phyloP scores from a whole-genome alignment of 768 basidiomycete genomes.

The Termitomyces sp. region DNA sequence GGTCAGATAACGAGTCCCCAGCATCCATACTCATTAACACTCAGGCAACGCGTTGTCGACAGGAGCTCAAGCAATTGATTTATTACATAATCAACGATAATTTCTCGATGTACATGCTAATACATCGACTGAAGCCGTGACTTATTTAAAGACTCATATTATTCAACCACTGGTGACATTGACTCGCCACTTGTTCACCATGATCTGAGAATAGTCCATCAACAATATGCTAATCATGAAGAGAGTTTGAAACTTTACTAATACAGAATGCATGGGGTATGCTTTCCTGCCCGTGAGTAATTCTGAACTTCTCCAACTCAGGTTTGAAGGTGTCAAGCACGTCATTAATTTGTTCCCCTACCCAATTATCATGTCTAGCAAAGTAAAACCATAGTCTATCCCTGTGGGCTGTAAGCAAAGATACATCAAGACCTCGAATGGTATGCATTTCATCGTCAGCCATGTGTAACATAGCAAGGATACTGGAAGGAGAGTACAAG shows the following conservation, averaged over 20 bases:
- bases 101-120: neutral
- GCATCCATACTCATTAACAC: slow-evolving; percentile 9
- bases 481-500: slow-evolving; percentile 42
- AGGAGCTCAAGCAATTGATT: neutral
- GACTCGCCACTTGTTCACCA: slow-evolving; percentile 39
- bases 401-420: slow-evolving; percentile 33
- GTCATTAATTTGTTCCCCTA: slow-evolving; percentile 46
- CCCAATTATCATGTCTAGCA: slow-evolving; percentile 63
- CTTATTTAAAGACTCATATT: neutral
- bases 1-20: slow-evolving; percentile 12
- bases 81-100: neutral
- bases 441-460: slow-evolving; percentile 64
- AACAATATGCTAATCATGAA: neutral
- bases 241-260: slow-evolving; percentile 33
- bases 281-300: slow-evolving; percentile 38
- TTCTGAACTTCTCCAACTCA: slow-evolving; percentile 22
- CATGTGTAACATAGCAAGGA: slow-evolving; percentile 53
- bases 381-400: slow-evolving; percentile 47
- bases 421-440: slow-evolving; percentile 47
- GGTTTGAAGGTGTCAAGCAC: slow-evolving; percentile 37
- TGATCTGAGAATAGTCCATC: slow-evolving; percentile 34
- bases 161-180: slow-evolving; percentile 27
- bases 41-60: neutral
- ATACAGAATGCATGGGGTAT: slow-evolving; percentile 75
- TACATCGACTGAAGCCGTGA: neutral